phyloP scores from a whole-genome alignment of 75 land plant species.

The Larix kaempferi region DNA sequence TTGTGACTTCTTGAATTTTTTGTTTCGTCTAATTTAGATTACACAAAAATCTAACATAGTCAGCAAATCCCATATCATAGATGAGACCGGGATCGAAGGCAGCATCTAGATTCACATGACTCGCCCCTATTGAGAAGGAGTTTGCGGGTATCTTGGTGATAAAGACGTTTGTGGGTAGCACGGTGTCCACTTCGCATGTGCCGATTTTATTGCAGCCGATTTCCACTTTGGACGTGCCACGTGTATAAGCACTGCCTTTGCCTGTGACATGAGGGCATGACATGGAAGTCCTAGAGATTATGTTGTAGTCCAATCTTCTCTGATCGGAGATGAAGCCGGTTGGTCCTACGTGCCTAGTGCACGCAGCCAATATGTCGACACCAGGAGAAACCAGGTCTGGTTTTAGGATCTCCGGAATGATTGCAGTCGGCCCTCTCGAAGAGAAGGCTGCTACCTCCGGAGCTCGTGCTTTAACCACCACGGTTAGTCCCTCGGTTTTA shows the following conservation, averaged over 20 bases:
- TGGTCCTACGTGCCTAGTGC: background rate
- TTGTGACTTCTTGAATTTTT: background rate
- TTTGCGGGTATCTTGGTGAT: background rate
- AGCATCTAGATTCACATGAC: slow-evolving; percentile 10
- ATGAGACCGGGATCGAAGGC: slow-evolving; percentile 18
- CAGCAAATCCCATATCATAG: slow-evolving; percentile 7
- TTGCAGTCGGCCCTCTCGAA: slow-evolving; percentile 6
- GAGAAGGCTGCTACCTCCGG: slow-evolving; percentile 14
- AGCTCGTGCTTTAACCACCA: background rate
- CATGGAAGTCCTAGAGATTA: slow-evolving; percentile 23
- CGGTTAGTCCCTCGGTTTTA: background rate
- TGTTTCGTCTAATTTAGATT: background rate
- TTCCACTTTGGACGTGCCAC: slow-evolving; percentile 17
- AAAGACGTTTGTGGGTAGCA: background rate
- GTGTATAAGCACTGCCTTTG: slow-evolving; percentile 14
- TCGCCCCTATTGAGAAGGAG: slow-evolving; percentile 3
- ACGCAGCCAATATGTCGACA: slow-evolving; percentile 12
- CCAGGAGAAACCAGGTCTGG: slow-evolving; percentile 18
- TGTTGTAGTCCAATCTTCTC: background rate
- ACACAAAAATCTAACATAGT: slow-evolving; percentile 19
- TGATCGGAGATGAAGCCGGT: background rate
- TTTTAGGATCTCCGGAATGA: slow-evolving; percentile 6
- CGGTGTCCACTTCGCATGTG: background rate
- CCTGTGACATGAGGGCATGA: slow-evolving; percentile 27
- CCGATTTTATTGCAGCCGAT: slow-evolving; percentile 24